Evolutionary conservation across 306 rosid genomes (phyloP).

Genomic region (Begonia peltatifolia): DNA sequence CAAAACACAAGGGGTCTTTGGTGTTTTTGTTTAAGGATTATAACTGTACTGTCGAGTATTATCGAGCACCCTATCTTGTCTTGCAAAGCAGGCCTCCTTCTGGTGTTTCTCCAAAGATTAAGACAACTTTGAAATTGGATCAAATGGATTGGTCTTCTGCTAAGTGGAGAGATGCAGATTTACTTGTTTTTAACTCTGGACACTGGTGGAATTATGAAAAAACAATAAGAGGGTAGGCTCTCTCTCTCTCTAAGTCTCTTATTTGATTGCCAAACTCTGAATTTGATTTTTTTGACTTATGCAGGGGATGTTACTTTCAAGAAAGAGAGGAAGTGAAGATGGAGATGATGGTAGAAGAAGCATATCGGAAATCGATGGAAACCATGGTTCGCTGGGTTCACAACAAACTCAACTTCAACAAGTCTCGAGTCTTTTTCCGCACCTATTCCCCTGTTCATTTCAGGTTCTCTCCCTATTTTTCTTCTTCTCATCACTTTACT

Average conservation of each 20-base stretch:
- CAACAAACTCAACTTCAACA: constrained; percentile 28
- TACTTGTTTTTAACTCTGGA: constrained; percentile 67
- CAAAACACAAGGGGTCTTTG: constrained; percentile 85
- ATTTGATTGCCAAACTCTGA: background rate
- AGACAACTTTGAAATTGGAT: constrained; percentile 56
- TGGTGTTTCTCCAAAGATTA: constrained; percentile 20
- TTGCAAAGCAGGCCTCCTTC: constrained; percentile 59
- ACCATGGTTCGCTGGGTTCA: constrained; percentile 59
- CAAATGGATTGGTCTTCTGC: constrained; percentile 73
- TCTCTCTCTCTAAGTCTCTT: background rate
- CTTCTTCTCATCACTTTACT: background rate
- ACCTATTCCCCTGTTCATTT: constrained; percentile 83
- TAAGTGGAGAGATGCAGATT: constrained; percentile 70
- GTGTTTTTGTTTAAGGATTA: constrained; percentile 58
- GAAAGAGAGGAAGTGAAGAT: constrained; percentile 44
- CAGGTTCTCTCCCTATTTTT: constrained; percentile 24
- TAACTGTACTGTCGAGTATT: constrained; percentile 76
- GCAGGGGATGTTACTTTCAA: constrained; percentile 86
- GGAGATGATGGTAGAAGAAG: constrained; percentile 63
- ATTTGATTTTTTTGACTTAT: background rate
- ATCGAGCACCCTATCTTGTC: constrained; percentile 78
- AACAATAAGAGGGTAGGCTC: constrained; percentile 60
- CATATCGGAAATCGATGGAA: constrained; percentile 42
- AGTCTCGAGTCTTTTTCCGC: constrained; percentile 70
- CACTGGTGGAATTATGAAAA: constrained; percentile 90